Base-by-base conservation (phyloP, 306 rosid species). In the Medicago ruthenica region DNA sequence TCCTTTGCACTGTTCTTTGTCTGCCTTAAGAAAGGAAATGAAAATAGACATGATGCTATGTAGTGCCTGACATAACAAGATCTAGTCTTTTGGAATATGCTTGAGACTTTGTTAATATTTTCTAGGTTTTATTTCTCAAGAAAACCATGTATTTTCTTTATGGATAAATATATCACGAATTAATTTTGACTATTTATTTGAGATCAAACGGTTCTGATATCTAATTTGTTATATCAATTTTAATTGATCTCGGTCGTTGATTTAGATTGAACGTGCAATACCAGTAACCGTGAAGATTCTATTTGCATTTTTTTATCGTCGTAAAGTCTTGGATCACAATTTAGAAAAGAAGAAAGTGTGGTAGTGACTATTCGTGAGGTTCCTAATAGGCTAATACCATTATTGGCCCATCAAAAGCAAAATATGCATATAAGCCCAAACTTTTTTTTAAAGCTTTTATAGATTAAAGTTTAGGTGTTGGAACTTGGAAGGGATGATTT, bases 1-100 rank as follows among this genome's bases (percentile, higher is more conserved):
- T 87, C 86, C 79, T 76, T 79, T 41, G 70, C 86, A 74, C 71
- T 74, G 79, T 73, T 73, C 31, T 61, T 81, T 85, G 88, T 88
- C 91, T 85, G 67, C 64, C 80, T 76, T 16, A 73, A 85, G 62
- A 82, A 73, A 37, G 91, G 84, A 79, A 83, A 86, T 34, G 34
- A 74, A 80, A 87, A 67, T 70, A 50, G 89, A 82, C 88, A 77
- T 36, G 48, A 61, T 48, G 80, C 85, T 42, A 61, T 18, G 74
- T 77, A 57, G 75, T 77, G 81, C 79, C 77, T 86, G 86, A 82
- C 88, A 73, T 37, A 60, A 61, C 68, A 70, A 76, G 44, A 80
- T 77, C 78, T 76, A 54, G 70, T 71, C 48, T 68, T 77, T 71
- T 76, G 75, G 82, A 73, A 75, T 76, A 79, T 84, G 78, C 87